phyloP scores from a whole-genome alignment of 2,329 filamentous ascomycete species.

The Botrytis sinoallii region DNA sequence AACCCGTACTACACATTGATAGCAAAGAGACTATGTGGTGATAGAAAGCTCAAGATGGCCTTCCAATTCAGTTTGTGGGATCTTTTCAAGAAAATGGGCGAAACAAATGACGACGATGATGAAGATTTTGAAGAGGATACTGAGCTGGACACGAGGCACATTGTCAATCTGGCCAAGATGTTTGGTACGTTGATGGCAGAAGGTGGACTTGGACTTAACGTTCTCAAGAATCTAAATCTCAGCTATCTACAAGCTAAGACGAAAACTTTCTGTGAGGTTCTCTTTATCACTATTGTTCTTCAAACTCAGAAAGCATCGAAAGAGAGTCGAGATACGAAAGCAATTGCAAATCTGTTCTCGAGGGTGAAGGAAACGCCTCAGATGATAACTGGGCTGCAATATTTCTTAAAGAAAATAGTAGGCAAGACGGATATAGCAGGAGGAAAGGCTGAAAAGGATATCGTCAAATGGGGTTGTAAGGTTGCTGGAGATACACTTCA shows the following conservation, averaged over 20 bases:
- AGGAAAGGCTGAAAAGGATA: slow-evolving; percentile 47
- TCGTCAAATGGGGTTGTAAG: slow-evolving; percentile 48
- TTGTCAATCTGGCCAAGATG: slow-evolving; percentile 67
- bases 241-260: slow-evolving; percentile 74
- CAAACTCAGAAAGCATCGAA: slow-evolving; percentile 55
- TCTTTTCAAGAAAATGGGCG: slow-evolving; percentile 81
- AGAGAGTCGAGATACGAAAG: slow-evolving; percentile 50
- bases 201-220: slow-evolving; percentile 54
- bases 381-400: slow-evolving; percentile 71
- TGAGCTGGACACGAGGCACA: slow-evolving; percentile 51
- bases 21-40: slow-evolving; percentile 71
- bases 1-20: slow-evolving; percentile 94
- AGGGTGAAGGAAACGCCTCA: slow-evolving; percentile 61
- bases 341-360: slow-evolving; percentile 64
- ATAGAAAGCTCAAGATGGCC: slow-evolving; percentile 73
- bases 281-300: slow-evolving; percentile 73
- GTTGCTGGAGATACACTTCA: slow-evolving; percentile 41
- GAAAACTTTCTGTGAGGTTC: slow-evolving; percentile 72
- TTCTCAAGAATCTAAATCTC: slow-evolving; percentile 72
- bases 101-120: slow-evolving; percentile 61
- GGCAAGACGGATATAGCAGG: slow-evolving; percentile 58
- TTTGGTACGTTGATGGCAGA: slow-evolving; percentile 61
- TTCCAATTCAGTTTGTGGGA: slow-evolving; percentile 88
- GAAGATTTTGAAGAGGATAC: slow-evolving; percentile 55
- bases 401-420: slow-evolving; percentile 75